Conservation (phyloP, 2,329 filamentous ascomycete species). For the Pseudopithomyces chartarum region DNA sequence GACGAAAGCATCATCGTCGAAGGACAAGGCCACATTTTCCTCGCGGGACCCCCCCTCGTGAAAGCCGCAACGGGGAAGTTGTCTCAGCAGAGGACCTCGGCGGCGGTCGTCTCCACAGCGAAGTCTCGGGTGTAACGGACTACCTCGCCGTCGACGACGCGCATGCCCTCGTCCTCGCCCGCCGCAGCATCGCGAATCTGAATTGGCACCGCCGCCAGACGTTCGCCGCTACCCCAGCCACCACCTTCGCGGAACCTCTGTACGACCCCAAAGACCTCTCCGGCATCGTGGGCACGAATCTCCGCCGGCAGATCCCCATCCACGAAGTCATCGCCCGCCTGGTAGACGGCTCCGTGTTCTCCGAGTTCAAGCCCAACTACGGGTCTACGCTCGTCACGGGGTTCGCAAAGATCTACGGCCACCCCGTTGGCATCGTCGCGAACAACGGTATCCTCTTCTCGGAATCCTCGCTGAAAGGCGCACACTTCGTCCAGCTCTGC, state of each 20-base stretch:
- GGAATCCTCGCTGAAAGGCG: slow-evolving; percentile 86
- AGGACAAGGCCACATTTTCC: slow-evolving; percentile 95
- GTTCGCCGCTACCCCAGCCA: slow-evolving; percentile 34
- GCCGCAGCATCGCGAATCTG: slow-evolving; percentile 83
- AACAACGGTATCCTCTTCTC: slow-evolving; percentile 97
- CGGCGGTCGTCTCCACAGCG: slow-evolving; percentile 86
- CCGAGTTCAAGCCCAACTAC: slow-evolving; percentile 93
- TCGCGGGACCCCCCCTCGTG: slow-evolving; percentile 90
- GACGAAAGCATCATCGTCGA: slow-evolving; percentile 97
- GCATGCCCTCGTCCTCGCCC: slow-evolving; percentile 83
- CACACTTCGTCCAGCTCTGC: slow-evolving; percentile 96
- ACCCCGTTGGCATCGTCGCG: slow-evolving; percentile 88
- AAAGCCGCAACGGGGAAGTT: slow-evolving; percentile 95
- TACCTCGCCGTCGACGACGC: slow-evolving; percentile 94
- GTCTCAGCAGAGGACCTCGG: slow-evolving; percentile 91
- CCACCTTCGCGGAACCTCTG: slow-evolving; percentile 72
- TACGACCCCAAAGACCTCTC: slow-evolving; percentile 79
- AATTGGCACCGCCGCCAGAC: slow-evolving; percentile 72
- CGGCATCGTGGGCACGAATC: slow-evolving; percentile 88
- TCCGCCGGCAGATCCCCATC: slow-evolving; percentile 82
- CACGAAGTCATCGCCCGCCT: slow-evolving; percentile 92
- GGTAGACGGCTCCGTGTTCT: slow-evolving; percentile 86
- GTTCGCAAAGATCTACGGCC: slow-evolving; percentile 87
- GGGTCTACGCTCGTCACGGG: slow-evolving; percentile 86
- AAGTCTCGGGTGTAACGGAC: slow-evolving; percentile 90